Evolutionary conservation across 73 alveolate genomes (phyloP).

Genomic region (Tetrahymena elliotti): DNA sequence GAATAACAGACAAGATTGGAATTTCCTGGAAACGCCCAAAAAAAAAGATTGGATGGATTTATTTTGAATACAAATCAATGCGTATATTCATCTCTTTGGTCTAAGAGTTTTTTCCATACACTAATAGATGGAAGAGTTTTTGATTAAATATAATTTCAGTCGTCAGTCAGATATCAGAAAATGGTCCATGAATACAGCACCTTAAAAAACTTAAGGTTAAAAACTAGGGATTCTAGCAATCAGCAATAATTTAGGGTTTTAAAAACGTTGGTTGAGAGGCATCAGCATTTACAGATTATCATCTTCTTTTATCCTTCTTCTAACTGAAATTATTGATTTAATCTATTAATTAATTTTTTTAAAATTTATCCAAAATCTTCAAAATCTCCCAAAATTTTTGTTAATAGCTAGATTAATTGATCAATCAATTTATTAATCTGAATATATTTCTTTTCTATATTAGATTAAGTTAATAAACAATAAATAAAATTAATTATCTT

Average conservation of each 20-base stretch:
- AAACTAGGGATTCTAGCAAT: neutral
- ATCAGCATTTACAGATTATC: neutral
- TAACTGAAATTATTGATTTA: neutral
- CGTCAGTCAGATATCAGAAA: neutral
- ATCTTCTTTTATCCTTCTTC: neutral
- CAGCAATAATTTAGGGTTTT: neutral
- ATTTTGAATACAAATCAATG: neutral
- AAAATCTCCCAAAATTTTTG: neutral
- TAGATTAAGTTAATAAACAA: too few relatives aligned
- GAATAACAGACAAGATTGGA: neutral
- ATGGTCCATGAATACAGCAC: neutral
- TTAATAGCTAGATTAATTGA: neutral
- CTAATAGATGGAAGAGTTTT: neutral
- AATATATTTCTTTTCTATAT: too few relatives aligned
- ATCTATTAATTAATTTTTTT: neutral
- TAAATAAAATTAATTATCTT: too few relatives aligned
- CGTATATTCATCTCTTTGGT: neutral
- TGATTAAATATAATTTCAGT: neutral
- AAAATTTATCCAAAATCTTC: too few relatives aligned
- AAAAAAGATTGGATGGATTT: neutral
- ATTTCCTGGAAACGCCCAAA: neutral
- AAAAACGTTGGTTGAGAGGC: neutral
- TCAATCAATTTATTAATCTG: too few relatives aligned
- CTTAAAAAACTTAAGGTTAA: neutral
- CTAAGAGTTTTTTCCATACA: neutral